phyloP scores from a whole-genome alignment of 2,329 filamentous ascomycete species.

The Colletotrichum sp. region DNA sequence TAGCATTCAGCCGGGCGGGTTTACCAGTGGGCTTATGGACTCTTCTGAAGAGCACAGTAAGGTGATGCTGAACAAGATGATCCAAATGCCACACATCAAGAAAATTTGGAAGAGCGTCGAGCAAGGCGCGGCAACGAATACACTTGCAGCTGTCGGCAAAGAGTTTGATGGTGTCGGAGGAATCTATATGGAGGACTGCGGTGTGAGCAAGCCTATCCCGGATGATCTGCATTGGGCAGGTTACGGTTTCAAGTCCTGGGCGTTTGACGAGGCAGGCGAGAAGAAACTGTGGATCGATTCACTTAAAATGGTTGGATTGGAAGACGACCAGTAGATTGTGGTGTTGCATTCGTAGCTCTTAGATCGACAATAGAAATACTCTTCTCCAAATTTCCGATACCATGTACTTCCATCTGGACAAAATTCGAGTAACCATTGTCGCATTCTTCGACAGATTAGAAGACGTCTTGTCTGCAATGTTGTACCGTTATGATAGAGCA shows the following conservation, averaged over 20 bases:
- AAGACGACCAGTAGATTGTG: not conserved
- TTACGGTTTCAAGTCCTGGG: not conserved
- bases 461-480: not conserved
- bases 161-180: not conserved
- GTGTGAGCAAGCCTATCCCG: not conserved
- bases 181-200: not conserved
- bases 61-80: not conserved
- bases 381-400: not conserved
- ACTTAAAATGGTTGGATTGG: not conserved
- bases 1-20: conserved; percentile 8
- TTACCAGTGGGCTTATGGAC: not conserved
- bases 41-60: not conserved
- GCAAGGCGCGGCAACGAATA: not conserved
- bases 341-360: rapidly evolving
- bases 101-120: not conserved
- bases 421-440: not conserved
- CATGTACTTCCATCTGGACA: not conserved
- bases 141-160: not conserved
- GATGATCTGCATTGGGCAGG: not conserved
- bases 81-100: not conserved
- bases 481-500: not conserved
- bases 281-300: not conserved
- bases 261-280: not conserved
- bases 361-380: not conserved
- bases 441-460: rapidly evolving